Percentiles rank a stretch among this genome's conserved stretches.
Evolutionary conservation across 768 basidiomycete species (phyloP).

Genomic region (Serendipita sp.): DNA sequence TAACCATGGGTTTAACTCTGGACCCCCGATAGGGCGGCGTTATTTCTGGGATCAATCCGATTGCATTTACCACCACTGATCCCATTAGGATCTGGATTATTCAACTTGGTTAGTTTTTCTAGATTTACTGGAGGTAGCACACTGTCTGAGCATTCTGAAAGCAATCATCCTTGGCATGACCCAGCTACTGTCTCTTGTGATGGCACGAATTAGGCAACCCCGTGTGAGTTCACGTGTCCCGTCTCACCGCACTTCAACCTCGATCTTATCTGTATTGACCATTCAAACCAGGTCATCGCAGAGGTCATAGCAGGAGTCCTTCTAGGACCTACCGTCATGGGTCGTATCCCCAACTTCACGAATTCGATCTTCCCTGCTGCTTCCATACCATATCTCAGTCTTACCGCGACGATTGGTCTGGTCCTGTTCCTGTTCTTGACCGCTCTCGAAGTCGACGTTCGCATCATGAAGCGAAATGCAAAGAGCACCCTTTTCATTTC

Average conservation of each 20-base stretch:
- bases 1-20: neutral
- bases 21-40: constrained; percentile 43
- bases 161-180: constrained; percentile 68
- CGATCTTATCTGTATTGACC: neutral
- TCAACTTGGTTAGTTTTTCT: constrained; percentile 43
- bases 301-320: constrained; percentile 81
- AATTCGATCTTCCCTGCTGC: constrained; percentile 61
- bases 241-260: neutral
- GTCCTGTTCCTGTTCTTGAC: constrained; percentile 84
- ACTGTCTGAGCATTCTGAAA: neutral
- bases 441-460: constrained; percentile 76
- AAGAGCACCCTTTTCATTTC: constrained; percentile 54
- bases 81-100: constrained; percentile 66
- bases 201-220: constrained; percentile 70
- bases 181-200: constrained; percentile 51
- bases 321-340: constrained; percentile 56
- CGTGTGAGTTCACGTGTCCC: constrained; percentile 23
- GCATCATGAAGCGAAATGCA: constrained; percentile 63
- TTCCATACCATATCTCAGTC: constrained; percentile 61
- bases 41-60: constrained; percentile 58
- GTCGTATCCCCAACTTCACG: constrained; percentile 81
- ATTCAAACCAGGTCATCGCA: constrained; percentile 39
- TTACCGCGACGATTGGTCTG: constrained; percentile 79
- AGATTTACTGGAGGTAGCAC: neutral
- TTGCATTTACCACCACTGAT: constrained; percentile 43